These are phyloP conservation scores for Sonneratia alba DNA, from an alignment of 345 rosid genomes.

Conservation along the genomic window DNA sequence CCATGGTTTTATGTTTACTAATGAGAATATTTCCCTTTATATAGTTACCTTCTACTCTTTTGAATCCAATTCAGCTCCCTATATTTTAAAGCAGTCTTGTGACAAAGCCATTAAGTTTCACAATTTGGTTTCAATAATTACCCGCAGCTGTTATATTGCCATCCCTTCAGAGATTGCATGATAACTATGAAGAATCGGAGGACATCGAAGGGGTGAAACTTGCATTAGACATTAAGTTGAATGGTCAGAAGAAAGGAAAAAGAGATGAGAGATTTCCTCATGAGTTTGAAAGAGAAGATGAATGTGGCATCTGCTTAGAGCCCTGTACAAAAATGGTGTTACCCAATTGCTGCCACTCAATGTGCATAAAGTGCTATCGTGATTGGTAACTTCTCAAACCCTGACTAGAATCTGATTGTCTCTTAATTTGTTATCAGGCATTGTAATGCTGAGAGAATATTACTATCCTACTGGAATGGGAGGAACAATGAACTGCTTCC, in stretches of 20 bases:
- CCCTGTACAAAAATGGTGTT: slow-evolving; percentile 90
- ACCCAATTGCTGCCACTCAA: slow-evolving; percentile 86
- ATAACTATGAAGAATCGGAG: slow-evolving; percentile 23
- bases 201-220: slow-evolving; percentile 19
- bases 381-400: slow-evolving; percentile 45
- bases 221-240: slow-evolving; percentile 13
- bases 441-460: not conserved
- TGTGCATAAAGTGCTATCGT: slow-evolving; percentile 95
- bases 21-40: not conserved
- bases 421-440: not conserved
- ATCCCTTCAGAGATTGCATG: slow-evolving; percentile 62
- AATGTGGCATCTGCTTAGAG: slow-evolving; percentile 96
- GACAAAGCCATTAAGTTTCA: not conserved
- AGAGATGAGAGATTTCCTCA: slow-evolving; percentile 31
- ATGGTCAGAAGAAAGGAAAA: slow-evolving; percentile 35
- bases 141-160: slow-evolving; percentile 76
- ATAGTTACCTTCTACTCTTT: not conserved
- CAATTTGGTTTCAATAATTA: not conserved
- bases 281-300: slow-evolving; percentile 85
- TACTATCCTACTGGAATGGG: not conserved
- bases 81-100: not conserved
- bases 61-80: not conserved
- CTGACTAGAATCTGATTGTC: not conserved
- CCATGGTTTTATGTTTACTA: not conserved
- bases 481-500: not conserved